phyloP scores from a whole-genome alignment of 1,284 basidiomycete genomes.

The Boletus mariae region DNA sequence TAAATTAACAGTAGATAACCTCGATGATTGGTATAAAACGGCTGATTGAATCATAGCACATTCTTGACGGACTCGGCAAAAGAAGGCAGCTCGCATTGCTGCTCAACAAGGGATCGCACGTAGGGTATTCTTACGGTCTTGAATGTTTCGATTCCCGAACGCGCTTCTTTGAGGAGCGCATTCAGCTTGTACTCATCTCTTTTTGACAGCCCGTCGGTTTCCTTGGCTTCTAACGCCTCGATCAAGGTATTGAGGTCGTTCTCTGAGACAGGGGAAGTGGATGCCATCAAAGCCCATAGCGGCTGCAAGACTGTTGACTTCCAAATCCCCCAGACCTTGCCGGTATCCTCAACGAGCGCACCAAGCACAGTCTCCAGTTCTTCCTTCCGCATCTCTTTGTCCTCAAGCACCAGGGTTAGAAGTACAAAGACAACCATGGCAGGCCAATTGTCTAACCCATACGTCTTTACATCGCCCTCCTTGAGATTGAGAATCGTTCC shows the following conservation, averaged over 20 bases:
- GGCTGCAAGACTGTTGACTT: background rate
- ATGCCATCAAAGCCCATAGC: background rate
- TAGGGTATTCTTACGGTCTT: background rate
- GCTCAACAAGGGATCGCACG: too few relatives aligned
- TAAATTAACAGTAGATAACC: too few relatives aligned
- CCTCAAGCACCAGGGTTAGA: constrained; percentile 7
- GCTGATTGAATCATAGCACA: too few relatives aligned
- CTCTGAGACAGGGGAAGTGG: background rate
- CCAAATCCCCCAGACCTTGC: constrained; percentile 6
- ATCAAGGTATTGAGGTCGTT: background rate
- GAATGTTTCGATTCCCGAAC: constrained; percentile 3
- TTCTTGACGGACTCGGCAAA: too few relatives aligned
- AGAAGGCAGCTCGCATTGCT: too few relatives aligned
- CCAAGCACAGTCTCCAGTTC: background rate
- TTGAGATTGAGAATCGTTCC: constrained; percentile 1
- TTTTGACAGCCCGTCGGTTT: background rate
- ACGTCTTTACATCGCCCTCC: background rate
- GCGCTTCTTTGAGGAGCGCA: constrained; percentile 1
- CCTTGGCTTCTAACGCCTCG: background rate
- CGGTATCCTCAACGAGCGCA: constrained; percentile 9
- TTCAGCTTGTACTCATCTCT: background rate
- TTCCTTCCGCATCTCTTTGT: background rate
- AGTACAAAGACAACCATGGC: constrained; percentile 12
- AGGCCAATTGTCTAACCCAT: constrained; percentile 7
- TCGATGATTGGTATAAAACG: too few relatives aligned